Base-by-base conservation (phyloP, 805 yeast species). In the Blastobotrys peoriensis region DNA sequence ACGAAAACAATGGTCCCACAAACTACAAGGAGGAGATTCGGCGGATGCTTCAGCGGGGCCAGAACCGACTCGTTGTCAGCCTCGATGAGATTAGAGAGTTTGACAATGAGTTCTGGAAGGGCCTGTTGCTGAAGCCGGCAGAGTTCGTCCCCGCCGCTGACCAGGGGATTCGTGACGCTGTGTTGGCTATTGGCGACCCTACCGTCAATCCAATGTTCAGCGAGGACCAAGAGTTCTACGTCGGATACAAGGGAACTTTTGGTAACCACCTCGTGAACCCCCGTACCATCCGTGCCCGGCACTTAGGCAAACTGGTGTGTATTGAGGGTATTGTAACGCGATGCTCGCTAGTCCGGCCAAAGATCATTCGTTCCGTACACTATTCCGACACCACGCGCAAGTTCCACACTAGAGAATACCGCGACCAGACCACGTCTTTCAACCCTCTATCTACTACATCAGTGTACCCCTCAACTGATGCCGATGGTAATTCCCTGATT, bases 311-410 rank as follows among this genome's bases (percentile, higher is more conserved):
- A 59, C 69, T 91, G 75, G 78, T 93, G 36, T 81, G 95, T 1
- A 72, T 93, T 19, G 97, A 93, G 66, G 98, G 98, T 45, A 93
- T 93, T 55, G 96, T 93, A 15, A 91, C 98, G 1, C 74, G 93
- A 51, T 89, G 95, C 23, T 88, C 97, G 1, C 71, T 93, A 46
- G 95, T 93, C 35, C 76, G 98, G 50, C 98, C 98, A 30, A 91
- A 91, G 62, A 76, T 91, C 44, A 74, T 88, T 40, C 76, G 95
- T 56, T 86, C 96, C 8, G 96, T 93, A 22, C 98, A 91, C 66
- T 91, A 85, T 62, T 87, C 94, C 49, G 95, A 87, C 46, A 75
- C 75, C 34, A 84, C 94, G 1, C 82, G 83, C 19, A 75, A 83
- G 50, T 89, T 89, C 63, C 89, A 86, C 60, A 86, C 95, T 47